Evolutionary conservation across 345 rosid genomes (phyloP), one percentile per base, ranked within the genome.

Genomic region (Clarkia xantiana): DNA sequence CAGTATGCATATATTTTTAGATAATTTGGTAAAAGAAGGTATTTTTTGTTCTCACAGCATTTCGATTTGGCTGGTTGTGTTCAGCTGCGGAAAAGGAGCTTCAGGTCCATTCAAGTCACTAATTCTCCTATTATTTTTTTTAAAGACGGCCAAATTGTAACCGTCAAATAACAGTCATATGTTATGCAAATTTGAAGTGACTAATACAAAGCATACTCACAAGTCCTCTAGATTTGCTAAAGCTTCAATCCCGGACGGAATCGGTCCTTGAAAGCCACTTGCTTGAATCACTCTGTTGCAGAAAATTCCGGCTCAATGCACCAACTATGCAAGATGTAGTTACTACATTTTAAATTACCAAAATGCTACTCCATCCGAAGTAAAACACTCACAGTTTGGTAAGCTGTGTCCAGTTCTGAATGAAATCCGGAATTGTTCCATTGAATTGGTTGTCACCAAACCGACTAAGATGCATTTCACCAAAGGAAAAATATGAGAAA

Each of bases 211-310:
- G 18, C 11, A 15, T 9, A 44, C 57, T 45, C 10, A 59, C 63
- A 52, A 45, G 42, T 52, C 20, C 0, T 16, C 14, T 10, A 52
- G 52, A 0, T 40, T 45, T 15, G 1, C 9, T 42, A 52, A 45
- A 39, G 18, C 18, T 12, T 20, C 0, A 9, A 59, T 52, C 11
- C 52, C 19, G 0, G 25, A 20, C 1, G 53, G 63, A 12, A 59
- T 52, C 2, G 57, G 63, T 20, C 63, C 52, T 16, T 40, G 29
- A 23, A 59, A 52, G 18, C 63, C 63, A 20, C 57, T 52, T 45
- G 15, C 47, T 39, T 39, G 47, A 20, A 52, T 7, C 48, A 0
- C 42, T 17, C 38, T 52, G 57, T 36, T 1, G 5, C 3, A 14
- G 11, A 4, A 59, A 36, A 40, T 8, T 10, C 20, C 3, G 18